These are phyloP conservation scores for Apiospora aurea DNA, from an alignment of 2,329 filamentous ascomycete species.

Conservation along the genomic window DNA sequence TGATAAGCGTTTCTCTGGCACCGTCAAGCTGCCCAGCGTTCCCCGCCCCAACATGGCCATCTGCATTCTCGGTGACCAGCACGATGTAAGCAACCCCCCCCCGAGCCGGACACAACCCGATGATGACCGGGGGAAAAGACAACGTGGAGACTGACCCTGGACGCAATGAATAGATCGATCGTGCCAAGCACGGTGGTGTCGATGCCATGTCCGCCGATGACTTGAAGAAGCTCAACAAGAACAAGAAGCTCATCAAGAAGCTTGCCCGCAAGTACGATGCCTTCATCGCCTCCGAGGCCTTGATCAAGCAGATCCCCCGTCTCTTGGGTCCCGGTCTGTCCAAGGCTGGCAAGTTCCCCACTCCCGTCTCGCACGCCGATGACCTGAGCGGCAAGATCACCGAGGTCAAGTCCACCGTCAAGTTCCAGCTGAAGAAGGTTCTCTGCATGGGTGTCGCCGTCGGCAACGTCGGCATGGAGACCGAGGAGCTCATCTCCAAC, in stretches of 20 bases:
- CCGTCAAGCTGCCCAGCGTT: slow-evolving; percentile 91
- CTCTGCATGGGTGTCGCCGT: slow-evolving; percentile 99
- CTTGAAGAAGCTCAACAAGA: slow-evolving; percentile 99
- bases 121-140: not conserved
- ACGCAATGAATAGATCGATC: slow-evolving; percentile 71
- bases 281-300: slow-evolving; percentile 93
- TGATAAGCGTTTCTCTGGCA: slow-evolving; percentile 99
- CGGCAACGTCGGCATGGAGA: slow-evolving; percentile 96
- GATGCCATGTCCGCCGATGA: slow-evolving; percentile 99
- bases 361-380: slow-evolving; percentile 95
- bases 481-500: slow-evolving; percentile 96
- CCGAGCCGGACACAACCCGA: not conserved
- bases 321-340: slow-evolving; percentile 98
- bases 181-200: slow-evolving; percentile 98
- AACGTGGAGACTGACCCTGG: not conserved
- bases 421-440: slow-evolving; percentile 99
- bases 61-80: slow-evolving; percentile 74
- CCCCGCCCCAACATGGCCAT: slow-evolving; percentile 91
- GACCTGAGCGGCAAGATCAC: slow-evolving; percentile 94
- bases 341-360: slow-evolving; percentile 98
- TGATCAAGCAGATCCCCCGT: slow-evolving; percentile 99
- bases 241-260: slow-evolving; percentile 99
- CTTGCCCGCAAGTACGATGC: slow-evolving; percentile 99
- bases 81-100: slow-evolving; percentile 64
- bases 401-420: slow-evolving; percentile 99